Percentiles rank a stretch among this genome's conserved stretches.
Conservation (phyloP, 1,139 yeast species). For the Yamadazyma oceani region DNA sequence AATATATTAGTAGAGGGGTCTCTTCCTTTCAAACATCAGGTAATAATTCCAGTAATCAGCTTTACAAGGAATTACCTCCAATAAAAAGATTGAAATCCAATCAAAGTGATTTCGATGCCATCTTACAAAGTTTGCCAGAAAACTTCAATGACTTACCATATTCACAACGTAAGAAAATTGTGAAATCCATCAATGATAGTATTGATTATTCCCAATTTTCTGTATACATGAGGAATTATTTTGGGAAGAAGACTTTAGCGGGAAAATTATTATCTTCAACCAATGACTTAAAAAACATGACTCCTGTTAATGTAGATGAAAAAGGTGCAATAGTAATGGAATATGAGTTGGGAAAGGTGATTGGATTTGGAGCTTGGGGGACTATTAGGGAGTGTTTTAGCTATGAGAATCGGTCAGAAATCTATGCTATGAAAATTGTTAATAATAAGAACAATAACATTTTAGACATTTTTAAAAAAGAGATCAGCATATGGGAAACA, state of each 20-base stretch:
- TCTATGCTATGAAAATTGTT: slow-evolving; percentile 78
- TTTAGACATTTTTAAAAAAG: slow-evolving; percentile 60
- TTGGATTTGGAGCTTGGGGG: slow-evolving; percentile 94
- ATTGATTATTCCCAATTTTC: slow-evolving; percentile 52
- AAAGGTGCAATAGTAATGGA: slow-evolving; percentile 61
- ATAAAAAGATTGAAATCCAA: slow-evolving; percentile 27
- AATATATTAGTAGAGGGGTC: neutral
- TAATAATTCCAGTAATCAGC: slow-evolving; percentile 2
- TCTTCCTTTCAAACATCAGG: neutral
- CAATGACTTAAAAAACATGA: slow-evolving; percentile 34
- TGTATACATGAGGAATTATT: slow-evolving; percentile 39
- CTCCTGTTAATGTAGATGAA: slow-evolving; percentile 50
- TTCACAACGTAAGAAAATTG: slow-evolving; percentile 61
- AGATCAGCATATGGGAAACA: slow-evolving; percentile 71
- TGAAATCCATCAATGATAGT: slow-evolving; percentile 56
- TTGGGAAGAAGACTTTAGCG: slow-evolving; percentile 40
- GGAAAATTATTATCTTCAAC: slow-evolving; percentile 45
- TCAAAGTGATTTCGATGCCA: slow-evolving; percentile 30
- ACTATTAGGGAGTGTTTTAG: slow-evolving; percentile 71
- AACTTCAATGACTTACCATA: slow-evolving; percentile 67
- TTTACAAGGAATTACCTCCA: slow-evolving; percentile 26
- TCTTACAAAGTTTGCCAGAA: slow-evolving; percentile 51
- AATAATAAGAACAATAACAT: slow-evolving; percentile 47
- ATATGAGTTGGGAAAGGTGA: slow-evolving; percentile 68
- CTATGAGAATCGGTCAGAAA: slow-evolving; percentile 29